phyloP scores from a whole-genome alignment of 78 protist species.

The Dictyostelium intermedium region DNA sequence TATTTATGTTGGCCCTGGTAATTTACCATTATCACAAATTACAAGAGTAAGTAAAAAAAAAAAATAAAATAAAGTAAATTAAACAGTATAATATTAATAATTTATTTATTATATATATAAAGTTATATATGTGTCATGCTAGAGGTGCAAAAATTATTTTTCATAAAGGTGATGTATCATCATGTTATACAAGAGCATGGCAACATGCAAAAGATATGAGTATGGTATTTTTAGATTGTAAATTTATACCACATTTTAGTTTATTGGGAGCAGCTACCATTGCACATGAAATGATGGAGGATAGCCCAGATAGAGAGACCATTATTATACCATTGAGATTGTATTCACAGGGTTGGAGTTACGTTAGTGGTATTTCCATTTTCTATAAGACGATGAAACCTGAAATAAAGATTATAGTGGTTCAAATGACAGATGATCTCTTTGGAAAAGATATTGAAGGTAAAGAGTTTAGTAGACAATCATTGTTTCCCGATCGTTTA shows the following conservation, averaged over 20 bases:
- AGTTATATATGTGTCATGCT: constrained; percentile 67
- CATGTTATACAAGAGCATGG: constrained; percentile 41
- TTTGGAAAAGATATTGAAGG: constrained; percentile 63
- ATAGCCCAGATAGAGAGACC: constrained; percentile 41
- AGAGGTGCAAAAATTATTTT: constrained; percentile 70
- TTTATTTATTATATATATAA: background rate
- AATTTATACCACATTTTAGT: constrained; percentile 29
- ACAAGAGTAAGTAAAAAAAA: constrained; percentile 20
- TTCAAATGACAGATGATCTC: constrained; percentile 74
- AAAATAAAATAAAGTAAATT: background rate
- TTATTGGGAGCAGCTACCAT: constrained; percentile 64
- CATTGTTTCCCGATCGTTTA: constrained; percentile 56
- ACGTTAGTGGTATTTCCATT: constrained; percentile 28
- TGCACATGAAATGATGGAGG: constrained; percentile 56
- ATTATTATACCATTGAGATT: constrained; percentile 53
- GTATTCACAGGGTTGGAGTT: constrained; percentile 64
- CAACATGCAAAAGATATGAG: constrained; percentile 56
- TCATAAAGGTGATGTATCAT: constrained; percentile 45
- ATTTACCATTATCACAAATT: constrained; percentile 43
- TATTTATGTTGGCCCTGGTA: constrained; percentile 70
- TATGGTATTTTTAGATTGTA: constrained; percentile 62
- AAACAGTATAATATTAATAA: background rate
- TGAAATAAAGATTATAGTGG: constrained; percentile 15
- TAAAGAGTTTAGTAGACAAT: constrained; percentile 58
- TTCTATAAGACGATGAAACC: constrained; percentile 26